Base-by-base conservation (phyloP, 1,284 basidiomycete genomes). In the Malassezia restricta region DNA sequence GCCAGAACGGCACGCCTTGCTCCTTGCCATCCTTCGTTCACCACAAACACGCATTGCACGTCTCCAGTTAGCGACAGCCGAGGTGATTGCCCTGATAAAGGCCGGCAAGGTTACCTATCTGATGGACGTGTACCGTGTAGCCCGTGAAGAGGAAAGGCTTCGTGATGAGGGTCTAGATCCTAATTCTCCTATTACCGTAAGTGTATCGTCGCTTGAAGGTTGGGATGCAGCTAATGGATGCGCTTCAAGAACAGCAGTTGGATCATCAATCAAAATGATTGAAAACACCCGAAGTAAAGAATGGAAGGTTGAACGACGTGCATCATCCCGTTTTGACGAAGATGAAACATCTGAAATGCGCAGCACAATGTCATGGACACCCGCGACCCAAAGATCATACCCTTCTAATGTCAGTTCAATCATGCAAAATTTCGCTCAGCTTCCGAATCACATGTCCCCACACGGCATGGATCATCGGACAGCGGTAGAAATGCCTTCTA, bases 121-220 rank as follows among this genome's bases (percentile, higher is more conserved):
- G 5, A 74, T 75, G 43, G 77, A 78, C 56, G 74, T 79, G 20
- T 79, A 78, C 65, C 67, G 74, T 40, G 75, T 78, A n/a, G 78
- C 76, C 63, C 59, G 76, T 48, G 67, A 69, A 48, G 67, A 69
- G 47, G 67, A 69, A 47, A 58, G 57, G 45, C 49, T 71, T 9
- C 51, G 66, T 14, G 64, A 65, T 32, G 51, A 44, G 20, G 53
- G 56, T 5, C 35, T 39, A 4, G 63, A 57, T 20, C 40, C 28
- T 3, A 51, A 63, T 37, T 60, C 53, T 8, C 58, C 59, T 37
- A 53, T 68, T n/a, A 66, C 52, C 11, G 62, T 71, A 1, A 53
- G 45, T 11, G 66, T 71, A 24, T 62, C 63, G 7, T 65, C 60
- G 1, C 40, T 65, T 29, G 61, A 66, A 6, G 68, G 68, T 1